phyloP scores from a whole-genome alignment of 2,329 filamentous ascomycete species.

The Aureobasidium sp. region DNA sequence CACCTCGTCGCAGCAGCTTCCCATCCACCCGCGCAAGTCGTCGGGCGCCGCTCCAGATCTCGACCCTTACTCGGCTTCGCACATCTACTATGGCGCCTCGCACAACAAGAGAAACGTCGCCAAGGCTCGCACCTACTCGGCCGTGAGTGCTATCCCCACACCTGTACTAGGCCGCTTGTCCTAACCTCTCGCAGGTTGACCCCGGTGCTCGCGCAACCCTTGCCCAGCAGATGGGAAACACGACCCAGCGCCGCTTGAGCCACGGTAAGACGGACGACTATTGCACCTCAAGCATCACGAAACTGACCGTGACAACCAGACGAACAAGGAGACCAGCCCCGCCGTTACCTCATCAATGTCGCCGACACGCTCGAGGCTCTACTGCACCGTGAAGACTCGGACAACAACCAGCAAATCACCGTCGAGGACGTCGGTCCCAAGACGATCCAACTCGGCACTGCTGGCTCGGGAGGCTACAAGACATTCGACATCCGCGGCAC shows the following conservation, averaged over 20 bases:
- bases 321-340: constrained; percentile 59
- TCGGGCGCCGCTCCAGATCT: constrained; percentile 25
- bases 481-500: constrained; percentile 87
- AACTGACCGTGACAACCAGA: constrained; percentile 44
- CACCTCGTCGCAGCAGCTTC: background rate
- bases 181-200: constrained; percentile 17
- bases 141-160: constrained; percentile 34
- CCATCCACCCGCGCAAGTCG: constrained; percentile 12
- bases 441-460: constrained; percentile 77
- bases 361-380: constrained; percentile 73
- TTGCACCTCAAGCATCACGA: background rate
- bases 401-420: constrained; percentile 92
- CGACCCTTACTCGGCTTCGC: constrained; percentile 51
- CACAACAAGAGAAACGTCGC: constrained; percentile 39
- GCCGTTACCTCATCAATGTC: constrained; percentile 80
- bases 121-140: constrained; percentile 47
- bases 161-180: background rate
- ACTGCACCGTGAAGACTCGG: constrained; percentile 80
- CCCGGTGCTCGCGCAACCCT: constrained; percentile 15
- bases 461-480: constrained; percentile 76
- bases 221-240: constrained; percentile 14
- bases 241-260: constrained; percentile 24
- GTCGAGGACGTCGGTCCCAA: constrained; percentile 92
- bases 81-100: constrained; percentile 52
- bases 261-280: constrained; percentile 21